These are phyloP conservation scores for Sequoia sempervirens DNA, from an alignment of 75 land plant genomes.

Conservation along the genomic window DNA sequence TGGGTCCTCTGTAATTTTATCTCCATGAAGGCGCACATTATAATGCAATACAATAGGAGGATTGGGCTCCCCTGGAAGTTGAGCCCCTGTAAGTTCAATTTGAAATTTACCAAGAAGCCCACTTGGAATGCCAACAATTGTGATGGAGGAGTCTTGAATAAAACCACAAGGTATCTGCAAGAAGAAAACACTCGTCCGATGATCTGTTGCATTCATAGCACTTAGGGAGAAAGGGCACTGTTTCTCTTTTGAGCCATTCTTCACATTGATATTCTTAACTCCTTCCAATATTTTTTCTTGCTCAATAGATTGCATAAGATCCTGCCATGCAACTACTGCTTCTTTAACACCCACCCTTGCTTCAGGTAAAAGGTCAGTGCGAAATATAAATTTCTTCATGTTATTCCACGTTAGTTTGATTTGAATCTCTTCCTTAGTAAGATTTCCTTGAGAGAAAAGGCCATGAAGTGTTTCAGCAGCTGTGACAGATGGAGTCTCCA, in stretches of 20 bases:
- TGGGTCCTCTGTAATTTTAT: slow-evolving; percentile 53
- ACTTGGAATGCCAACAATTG: slow-evolving; percentile 63
- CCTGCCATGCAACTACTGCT: too few species aligned
- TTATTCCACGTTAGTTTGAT: too few species aligned
- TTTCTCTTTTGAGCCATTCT: slow-evolving; percentile 12
- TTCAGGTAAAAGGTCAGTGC: too few species aligned
- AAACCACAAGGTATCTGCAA: slow-evolving; percentile 79
- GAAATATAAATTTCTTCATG: not conserved
- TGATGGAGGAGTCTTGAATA: slow-evolving; percentile 76
- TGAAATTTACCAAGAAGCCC: slow-evolving; percentile 38
- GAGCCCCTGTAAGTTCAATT: slow-evolving; percentile 57
- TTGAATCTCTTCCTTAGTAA: not conserved
- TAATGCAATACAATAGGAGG: slow-evolving; percentile 69
- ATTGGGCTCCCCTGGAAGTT: slow-evolving; percentile 28
- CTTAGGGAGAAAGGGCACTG: slow-evolving; percentile 58
- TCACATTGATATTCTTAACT: not conserved
- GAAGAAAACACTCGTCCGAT: not conserved
- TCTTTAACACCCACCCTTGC: not conserved
- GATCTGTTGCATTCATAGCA: slow-evolving; percentile 17
- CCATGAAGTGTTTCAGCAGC: not conserved
- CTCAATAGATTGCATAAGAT: not conserved
- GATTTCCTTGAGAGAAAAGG: not conserved
- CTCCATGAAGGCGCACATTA: slow-evolving; percentile 65
- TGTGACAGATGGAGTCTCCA: slow-evolving; percentile 4
- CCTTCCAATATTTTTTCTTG: slow-evolving; percentile 4